Evolutionary conservation across 106 monocot genomes (phyloP), one percentile per base, ranked within the genome.

Genomic region (Iris macrosiphon): DNA sequence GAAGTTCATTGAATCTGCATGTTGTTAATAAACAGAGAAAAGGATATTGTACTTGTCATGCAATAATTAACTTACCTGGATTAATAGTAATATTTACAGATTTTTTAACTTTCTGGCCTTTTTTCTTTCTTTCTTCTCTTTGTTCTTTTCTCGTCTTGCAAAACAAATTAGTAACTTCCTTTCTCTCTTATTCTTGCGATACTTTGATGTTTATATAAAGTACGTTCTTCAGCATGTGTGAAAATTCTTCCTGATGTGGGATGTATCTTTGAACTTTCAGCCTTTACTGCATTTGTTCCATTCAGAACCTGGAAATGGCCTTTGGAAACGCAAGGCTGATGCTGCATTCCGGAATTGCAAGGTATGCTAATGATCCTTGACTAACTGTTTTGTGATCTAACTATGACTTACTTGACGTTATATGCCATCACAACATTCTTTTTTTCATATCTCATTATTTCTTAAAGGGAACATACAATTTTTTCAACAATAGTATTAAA

Each of bases 201-300:
- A n/a, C n/a, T n/a, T n/a, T n/a, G n/a, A n/a, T n/a, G n/a, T n/a
- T n/a, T n/a, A n/a, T n/a, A n/a, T n/a, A n/a, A n/a, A n/a, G n/a
- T n/a, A n/a, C n/a, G n/a, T n/a, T n/a, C n/a, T n/a, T n/a, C n/a
- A n/a, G n/a, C n/a, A n/a, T n/a, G n/a, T n/a, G n/a, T n/a, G n/a
- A n/a, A n/a, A n/a, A n/a, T n/a, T n/a, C 10, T 35, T 35, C 4
- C 34, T 35, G 34, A 35, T 35, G 34, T 10, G 34, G 10, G 34
- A 4, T 35, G 10, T 6, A 6, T 35, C 4, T 6, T 35, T 4
- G 10, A 4, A 6, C 8, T 48, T 47, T 32, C 67, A 98, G 98
- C 98, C 98, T 48, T 76, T 98, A 38, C 55, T 98, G 31, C 80
- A 98, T 67, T 45, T 98, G 35, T 98, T 98, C 62, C 98, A 98